phyloP scores from a whole-genome alignment of 2,329 filamentous ascomycete genomes.

The Colletotrichum sp. region DNA sequence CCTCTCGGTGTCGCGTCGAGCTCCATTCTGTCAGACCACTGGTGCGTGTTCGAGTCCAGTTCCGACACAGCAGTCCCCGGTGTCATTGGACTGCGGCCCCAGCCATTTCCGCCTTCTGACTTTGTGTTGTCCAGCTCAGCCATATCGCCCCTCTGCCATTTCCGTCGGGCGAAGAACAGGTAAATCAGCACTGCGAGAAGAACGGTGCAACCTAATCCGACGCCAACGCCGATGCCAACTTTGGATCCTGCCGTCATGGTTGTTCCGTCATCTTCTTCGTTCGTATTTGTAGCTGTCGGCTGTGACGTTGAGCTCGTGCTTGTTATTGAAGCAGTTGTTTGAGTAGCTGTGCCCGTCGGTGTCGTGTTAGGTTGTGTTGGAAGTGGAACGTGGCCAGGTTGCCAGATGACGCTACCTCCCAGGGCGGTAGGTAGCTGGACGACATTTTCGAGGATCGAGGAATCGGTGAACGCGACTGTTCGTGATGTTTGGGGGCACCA shows the following conservation, averaged over 20 bases:
- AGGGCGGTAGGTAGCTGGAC: conserved; percentile 29
- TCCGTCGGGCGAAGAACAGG: conserved; percentile 24
- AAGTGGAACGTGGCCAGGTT: conserved; percentile 28
- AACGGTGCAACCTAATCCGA: conserved; percentile 22
- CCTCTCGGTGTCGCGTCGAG: conserved; percentile 5
- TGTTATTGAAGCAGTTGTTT: neutral
- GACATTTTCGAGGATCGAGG: conserved; percentile 27
- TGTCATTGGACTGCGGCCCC: neutral
- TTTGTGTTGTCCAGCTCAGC: neutral
- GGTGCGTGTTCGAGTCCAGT: conserved; percentile 23
- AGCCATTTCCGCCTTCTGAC: neutral
- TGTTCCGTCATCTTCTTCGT: neutral
- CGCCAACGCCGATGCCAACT: conserved; percentile 26
- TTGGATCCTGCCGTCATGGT: conserved; percentile 28
- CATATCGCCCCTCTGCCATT: neutral
- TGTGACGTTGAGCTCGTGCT: neutral
- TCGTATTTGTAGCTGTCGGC: neutral
- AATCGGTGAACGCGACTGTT: conserved; percentile 28
- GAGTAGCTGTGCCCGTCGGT: neutral
- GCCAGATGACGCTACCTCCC: conserved; percentile 30
- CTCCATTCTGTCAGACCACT: conserved; percentile 27
- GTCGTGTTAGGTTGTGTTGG: neutral
- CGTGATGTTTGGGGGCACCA: conserved; percentile 32
- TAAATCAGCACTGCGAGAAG: conserved; percentile 23
- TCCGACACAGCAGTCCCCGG: conserved; percentile 16